Evolutionary conservation across 2,329 filamentous ascomycete species (phyloP).

Genomic region (Fusarium luffae): DNA sequence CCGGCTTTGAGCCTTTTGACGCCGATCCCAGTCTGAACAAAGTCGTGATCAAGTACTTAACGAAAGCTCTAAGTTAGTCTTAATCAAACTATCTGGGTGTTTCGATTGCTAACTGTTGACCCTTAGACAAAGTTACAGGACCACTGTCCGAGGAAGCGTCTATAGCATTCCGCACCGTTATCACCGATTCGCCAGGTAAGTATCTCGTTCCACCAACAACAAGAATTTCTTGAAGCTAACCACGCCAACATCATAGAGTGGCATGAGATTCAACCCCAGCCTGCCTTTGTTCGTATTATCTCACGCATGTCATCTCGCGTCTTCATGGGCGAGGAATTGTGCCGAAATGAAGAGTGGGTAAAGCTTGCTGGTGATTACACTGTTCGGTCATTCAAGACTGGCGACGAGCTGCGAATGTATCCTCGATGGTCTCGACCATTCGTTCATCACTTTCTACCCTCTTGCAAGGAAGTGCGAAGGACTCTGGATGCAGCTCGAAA

Average conservation of each 20-base stretch:
- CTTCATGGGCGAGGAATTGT: slow-evolving; percentile 54
- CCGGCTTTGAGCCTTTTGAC: background rate
- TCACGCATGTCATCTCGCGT: slow-evolving; percentile 47
- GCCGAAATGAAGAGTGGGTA: slow-evolving; percentile 59
- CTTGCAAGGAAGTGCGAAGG: slow-evolving; percentile 47
- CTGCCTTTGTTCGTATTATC: background rate
- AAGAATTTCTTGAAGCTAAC: background rate
- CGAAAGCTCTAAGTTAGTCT: background rate
- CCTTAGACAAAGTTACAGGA: background rate
- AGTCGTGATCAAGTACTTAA: slow-evolving; percentile 7
- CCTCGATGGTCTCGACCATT: slow-evolving; percentile 59
- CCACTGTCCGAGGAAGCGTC: slow-evolving; percentile 2
- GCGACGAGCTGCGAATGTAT: slow-evolving; percentile 51
- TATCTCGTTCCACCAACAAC: background rate
- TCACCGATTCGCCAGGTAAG: background rate
- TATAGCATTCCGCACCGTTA: background rate
- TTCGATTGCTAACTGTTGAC: background rate
- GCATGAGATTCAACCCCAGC: background rate
- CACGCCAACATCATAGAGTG: background rate
- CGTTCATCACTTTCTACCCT: slow-evolving; percentile 56
- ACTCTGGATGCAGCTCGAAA: slow-evolving; percentile 45
- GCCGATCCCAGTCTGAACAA: accelerated
- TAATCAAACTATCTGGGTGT: no score
- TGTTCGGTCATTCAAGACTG: slow-evolving; percentile 50
- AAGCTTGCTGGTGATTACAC: slow-evolving; percentile 59